Evolutionary conservation across 2,329 filamentous ascomycete genomes (phyloP), one percentile per base, ranked within the genome.

Genomic region (Albifimbria verrucaria): DNA sequence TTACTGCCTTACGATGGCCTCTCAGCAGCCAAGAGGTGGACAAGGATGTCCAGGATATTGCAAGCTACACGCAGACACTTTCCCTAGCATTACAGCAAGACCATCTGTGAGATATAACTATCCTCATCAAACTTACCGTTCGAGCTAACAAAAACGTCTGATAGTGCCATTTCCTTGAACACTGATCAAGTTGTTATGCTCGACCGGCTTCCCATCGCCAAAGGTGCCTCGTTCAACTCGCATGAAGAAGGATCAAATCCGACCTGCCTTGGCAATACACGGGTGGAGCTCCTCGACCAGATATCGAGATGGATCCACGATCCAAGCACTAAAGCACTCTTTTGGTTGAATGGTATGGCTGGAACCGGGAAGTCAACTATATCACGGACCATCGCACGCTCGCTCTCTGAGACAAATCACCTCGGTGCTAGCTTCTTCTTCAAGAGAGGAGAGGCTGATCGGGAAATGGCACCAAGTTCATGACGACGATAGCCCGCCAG

Each of bases 201-300:
- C 21, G 32, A 54, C 12, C 55, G 55, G 25, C 55, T 66, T 1
- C 52, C 36, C 2, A 44, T 50, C 11, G 61, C 52, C 1, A 43
- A 52, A 10, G 60, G 57, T 6, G 65, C 64, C 3, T 52, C 61
- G 1, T 72, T 68, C 51, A 59, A 73, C 54, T 71, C 70, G 3
- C 51, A 65, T 26, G 55, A 51, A 17, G 59, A 72, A 45, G 62
- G 68, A 52, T 61, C 68, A 48, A 61, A 68, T 39, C 53, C 62
- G 7, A 59, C 50, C 42, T 75, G 67, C 43, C 58, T 63, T 17
- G 56, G 51, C 18, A 51, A 57, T 20, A 74, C 69, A 3, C 59
- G 65, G 52, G 55, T 63, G 3, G 60, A 70, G 1, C 60, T 74
- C 12, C 59, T 70, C 1, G 18, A n/a, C n/a, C n/a, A n/a, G n/a